Conservation (phyloP, 2,329 filamentous ascomycete species). For the Aspergillus eucalypticola region DNA sequence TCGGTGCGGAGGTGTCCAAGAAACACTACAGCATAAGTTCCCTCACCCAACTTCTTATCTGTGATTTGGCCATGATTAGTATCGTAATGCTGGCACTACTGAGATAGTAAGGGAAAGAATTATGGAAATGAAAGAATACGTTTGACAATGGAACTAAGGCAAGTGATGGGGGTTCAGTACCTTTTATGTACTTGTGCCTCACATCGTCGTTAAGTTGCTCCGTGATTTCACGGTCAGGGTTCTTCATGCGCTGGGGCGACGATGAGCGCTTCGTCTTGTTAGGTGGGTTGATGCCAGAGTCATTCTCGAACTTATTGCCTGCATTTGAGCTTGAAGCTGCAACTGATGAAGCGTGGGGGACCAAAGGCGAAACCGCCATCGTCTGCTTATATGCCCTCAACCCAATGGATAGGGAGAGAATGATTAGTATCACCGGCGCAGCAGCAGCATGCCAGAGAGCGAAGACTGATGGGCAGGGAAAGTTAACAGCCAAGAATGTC, state of each 20-base stretch:
- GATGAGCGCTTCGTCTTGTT: conserved; percentile 19
- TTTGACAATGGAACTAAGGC: neutral
- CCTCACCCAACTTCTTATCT: conserved; percentile 91
- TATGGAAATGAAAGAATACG: neutral
- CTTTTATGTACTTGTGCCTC: conserved; percentile 87
- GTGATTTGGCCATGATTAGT: neutral
- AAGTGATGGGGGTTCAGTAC: conserved; percentile 42
- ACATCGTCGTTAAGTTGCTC: conserved; percentile 80
- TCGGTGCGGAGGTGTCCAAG: conserved; percentile 76
- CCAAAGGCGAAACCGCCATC: conserved; percentile 48
- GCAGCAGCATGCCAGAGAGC: neutral
- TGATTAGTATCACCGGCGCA: neutral
- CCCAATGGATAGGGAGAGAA: neutral
- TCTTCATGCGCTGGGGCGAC: conserved; percentile 19
- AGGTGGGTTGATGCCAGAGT: conserved; percentile 33
- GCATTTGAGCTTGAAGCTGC: conserved; percentile 34
- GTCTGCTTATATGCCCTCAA: neutral
- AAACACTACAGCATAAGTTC: conserved; percentile 96
- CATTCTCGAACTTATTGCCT: conserved; percentile 36
- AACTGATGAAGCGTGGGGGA: conserved; percentile 39
- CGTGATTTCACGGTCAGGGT: conserved; percentile 50
- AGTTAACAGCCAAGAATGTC: neutral
- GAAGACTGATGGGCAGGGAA: neutral
- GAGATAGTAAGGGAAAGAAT: neutral
- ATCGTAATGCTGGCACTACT: no score